Percentiles rank a stretch among this genome's conserved stretches.
Evolutionary conservation across 2,329 filamentous ascomycete genomes (phyloP).

Genomic region (Cytospora paraplurivora): DNA sequence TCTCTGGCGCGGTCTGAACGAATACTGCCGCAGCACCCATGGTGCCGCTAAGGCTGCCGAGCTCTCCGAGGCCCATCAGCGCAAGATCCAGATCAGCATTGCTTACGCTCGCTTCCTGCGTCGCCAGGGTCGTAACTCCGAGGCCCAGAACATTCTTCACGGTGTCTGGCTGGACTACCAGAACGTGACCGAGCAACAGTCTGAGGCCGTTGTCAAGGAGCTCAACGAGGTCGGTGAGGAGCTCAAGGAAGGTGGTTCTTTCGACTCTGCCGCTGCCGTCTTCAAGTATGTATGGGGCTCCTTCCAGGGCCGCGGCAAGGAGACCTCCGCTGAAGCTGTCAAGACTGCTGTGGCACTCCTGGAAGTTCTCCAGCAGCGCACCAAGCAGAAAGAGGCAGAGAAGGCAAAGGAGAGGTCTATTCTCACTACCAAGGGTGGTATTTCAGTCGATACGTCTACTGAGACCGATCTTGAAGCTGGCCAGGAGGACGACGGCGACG

Average conservation of each 20-base stretch:
- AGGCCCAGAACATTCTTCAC: slow-evolving; percentile 31
- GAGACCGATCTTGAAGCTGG: slow-evolving; percentile 23
- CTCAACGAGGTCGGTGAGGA: slow-evolving; percentile 30
- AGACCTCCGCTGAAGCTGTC: slow-evolving; percentile 29
- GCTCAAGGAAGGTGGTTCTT: slow-evolving; percentile 29
- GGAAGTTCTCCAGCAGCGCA: slow-evolving; percentile 27
- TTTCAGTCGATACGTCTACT: slow-evolving; percentile 21
- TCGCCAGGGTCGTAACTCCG: slow-evolving; percentile 28
- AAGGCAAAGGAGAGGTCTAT: slow-evolving; percentile 16
- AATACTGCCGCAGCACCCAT: slow-evolving; percentile 29
- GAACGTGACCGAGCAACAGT: slow-evolving; percentile 28
- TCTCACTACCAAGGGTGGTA: slow-evolving; percentile 20
- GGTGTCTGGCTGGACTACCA: slow-evolving; percentile 31
- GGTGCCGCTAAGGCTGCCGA: slow-evolving; percentile 21
- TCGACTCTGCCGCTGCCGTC: slow-evolving; percentile 29
- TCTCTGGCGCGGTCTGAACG: slow-evolving; percentile 31
- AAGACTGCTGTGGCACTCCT: slow-evolving; percentile 27
- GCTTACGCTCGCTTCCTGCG: slow-evolving; percentile 30
- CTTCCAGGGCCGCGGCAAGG: slow-evolving; percentile 30
- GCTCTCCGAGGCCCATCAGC: slow-evolving; percentile 30
- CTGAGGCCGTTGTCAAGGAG: slow-evolving; percentile 29
- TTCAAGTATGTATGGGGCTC: slow-evolving; percentile 31
- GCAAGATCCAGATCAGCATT: slow-evolving; percentile 31
- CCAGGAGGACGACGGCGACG: slow-evolving; percentile 24
- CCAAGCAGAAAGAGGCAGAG: slow-evolving; percentile 26